A percentile compares a stretch with the other conserved stretches of the same genome.
phyloP scores from a whole-genome alignment of 2,329 filamentous ascomycete species.

The Pseudonectria buxi region DNA sequence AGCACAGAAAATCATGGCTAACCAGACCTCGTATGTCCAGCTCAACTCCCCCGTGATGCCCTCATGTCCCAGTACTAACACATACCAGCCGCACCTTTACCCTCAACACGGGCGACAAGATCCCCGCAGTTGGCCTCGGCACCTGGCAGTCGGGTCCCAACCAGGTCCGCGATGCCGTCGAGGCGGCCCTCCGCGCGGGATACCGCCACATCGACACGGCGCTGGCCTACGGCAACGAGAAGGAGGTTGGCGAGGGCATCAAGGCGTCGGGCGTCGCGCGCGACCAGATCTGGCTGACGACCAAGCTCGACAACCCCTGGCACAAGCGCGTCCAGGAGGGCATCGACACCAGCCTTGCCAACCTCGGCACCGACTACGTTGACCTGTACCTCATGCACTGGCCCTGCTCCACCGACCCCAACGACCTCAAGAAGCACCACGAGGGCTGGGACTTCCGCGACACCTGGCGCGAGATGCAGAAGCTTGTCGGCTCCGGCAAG shows the following conservation, averaged over 20 bases:
- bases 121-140: conserved; percentile 68
- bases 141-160: conserved; percentile 71
- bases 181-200: conserved; percentile 58
- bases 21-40: conserved; percentile 4
- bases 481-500: conserved; percentile 60
- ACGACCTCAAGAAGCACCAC: conserved; percentile 59
- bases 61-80: no score
- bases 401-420: conserved; percentile 58
- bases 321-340: conserved; percentile 62
- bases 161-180: conserved; percentile 64
- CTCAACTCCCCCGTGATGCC: no score
- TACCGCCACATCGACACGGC: conserved; percentile 75
- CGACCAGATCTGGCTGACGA: conserved; percentile 64
- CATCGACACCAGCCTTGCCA: conserved; percentile 52
- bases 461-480: conserved; percentile 70
- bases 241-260: conserved; percentile 60
- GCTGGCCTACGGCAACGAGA: conserved; percentile 71
- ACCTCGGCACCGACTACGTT: conserved; percentile 57
- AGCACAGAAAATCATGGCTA: background rate
- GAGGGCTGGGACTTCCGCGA: conserved; percentile 77
- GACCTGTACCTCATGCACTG: conserved; percentile 69
- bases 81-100: conserved; percentile 45
- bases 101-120: conserved; percentile 71
- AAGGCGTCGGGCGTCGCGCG: conserved; percentile 57
- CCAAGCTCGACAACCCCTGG: conserved; percentile 77